These are phyloP conservation scores for Euclidium syriacum DNA, from an alignment of 345 rosid genomes.

Conservation along the genomic window DNA sequence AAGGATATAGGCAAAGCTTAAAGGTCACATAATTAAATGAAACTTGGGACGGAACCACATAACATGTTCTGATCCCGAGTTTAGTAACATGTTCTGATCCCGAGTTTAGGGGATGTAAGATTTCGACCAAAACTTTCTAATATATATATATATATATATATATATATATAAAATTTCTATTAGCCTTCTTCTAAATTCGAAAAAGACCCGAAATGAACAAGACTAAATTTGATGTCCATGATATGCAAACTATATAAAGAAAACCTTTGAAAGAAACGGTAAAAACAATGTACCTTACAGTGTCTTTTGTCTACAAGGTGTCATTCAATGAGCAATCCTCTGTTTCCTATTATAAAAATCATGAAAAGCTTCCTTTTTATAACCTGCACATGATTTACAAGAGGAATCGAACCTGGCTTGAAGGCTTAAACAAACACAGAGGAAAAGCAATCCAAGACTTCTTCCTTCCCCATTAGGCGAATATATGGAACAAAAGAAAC, in stretches of 20 bases:
- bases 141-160: no score
- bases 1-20: no score
- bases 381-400: neutral
- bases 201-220: no score
- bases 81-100: no score
- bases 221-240: no score
- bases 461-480: constrained; percentile 4
- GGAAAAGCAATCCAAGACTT: constrained; percentile 3
- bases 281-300: constrained; percentile 6
- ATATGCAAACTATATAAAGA: neutral
- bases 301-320: neutral
- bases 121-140: no score
- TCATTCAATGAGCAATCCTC: neutral
- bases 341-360: constrained; percentile 5
- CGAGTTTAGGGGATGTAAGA: no score
- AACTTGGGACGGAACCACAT: no score
- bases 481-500: neutral
- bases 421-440: neutral
- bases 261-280: neutral
- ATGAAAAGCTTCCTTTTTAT: neutral
- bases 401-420: neutral
- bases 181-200: no score
- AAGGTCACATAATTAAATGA: no score
- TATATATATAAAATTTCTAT: no score
- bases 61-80: no score